Percentiles rank a stretch among this genome's conserved stretches.
Conservation (phyloP, 2,329 filamentous ascomycete species). For the Stagonosporopsis cucurbitacearum region DNA sequence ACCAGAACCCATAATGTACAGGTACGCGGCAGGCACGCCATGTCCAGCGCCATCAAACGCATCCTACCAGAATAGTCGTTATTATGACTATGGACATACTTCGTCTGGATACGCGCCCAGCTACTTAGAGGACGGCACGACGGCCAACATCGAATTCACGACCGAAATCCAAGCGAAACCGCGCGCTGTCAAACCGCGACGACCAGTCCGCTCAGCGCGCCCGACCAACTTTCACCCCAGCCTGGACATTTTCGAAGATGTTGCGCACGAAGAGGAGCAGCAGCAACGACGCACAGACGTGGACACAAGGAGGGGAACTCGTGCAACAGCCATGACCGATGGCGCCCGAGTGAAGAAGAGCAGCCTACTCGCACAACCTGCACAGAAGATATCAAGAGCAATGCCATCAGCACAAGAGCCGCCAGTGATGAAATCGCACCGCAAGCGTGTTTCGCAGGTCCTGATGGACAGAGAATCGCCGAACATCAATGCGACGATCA, state of each 20-base stretch:
- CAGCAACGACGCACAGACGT: conserved; percentile 25
- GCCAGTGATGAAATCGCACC: conserved; percentile 32
- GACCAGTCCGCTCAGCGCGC: conserved; percentile 39
- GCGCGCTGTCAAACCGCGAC: conserved; percentile 42
- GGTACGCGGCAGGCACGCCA: conserved; percentile 45
- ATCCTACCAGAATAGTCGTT: conserved; percentile 34
- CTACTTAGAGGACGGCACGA: conserved; percentile 44
- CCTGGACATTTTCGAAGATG: conserved; percentile 49
- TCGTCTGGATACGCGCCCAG: conserved; percentile 42
- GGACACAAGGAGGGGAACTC: conserved; percentile 35
- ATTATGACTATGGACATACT: conserved; percentile 34
- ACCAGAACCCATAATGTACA: conserved; percentile 37
- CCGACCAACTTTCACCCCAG: conserved; percentile 42
- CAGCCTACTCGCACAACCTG: conserved; percentile 46
- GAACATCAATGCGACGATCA: conserved; percentile 39
- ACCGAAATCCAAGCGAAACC: conserved; percentile 42
- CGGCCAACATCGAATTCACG: conserved; percentile 49
- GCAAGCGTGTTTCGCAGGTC: conserved; percentile 47
- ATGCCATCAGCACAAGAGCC: conserved; percentile 32
- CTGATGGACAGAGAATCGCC: conserved; percentile 32
- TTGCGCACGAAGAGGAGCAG: conserved; percentile 44
- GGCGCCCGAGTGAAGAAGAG: conserved; percentile 33
- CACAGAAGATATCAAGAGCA: conserved; percentile 43
- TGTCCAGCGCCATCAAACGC: conserved; percentile 41
- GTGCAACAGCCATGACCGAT: conserved; percentile 35